Evolutionary conservation across 2,329 filamentous ascomycete species (phyloP).

Genomic region (Coniochaeta hoffmannii): DNA sequence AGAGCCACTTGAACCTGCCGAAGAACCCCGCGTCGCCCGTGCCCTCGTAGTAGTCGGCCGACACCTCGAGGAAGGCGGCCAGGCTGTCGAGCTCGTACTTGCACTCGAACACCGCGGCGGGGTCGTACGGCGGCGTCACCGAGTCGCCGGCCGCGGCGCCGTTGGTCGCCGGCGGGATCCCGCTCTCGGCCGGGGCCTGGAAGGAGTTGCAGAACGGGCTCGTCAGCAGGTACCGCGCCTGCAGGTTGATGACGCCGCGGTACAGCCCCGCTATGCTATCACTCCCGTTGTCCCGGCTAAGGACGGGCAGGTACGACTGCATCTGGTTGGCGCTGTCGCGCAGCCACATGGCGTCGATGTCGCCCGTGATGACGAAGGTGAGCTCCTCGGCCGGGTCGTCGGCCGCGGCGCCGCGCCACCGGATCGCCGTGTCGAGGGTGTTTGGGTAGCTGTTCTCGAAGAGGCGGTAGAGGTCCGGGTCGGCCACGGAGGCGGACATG

Average conservation of each 20-base stretch:
- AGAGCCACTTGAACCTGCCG: conserved; percentile 62
- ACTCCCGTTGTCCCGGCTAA: conserved; percentile 32
- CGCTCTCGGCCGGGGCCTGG: conserved; percentile 74
- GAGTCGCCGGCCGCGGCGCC: conserved; percentile 52
- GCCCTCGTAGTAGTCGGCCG: conserved; percentile 68
- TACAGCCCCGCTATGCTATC: conserved; percentile 61
- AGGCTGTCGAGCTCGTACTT: conserved; percentile 94
- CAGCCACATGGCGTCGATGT: conserved; percentile 37
- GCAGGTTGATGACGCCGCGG: conserved; percentile 69
- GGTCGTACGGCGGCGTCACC: conserved; percentile 58
- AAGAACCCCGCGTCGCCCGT: conserved; percentile 71
- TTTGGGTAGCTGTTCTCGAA: conserved; percentile 71
- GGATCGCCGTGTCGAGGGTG: conserved; percentile 65
- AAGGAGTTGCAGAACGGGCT: conserved; percentile 91
- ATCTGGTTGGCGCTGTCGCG: conserved; percentile 54
- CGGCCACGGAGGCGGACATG: conserved; percentile 61
- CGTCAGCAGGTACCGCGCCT: conserved; percentile 60
- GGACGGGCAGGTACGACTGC: conserved; percentile 62
- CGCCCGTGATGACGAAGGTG: conserved; percentile 50
- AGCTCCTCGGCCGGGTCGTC: conserved; percentile 56
- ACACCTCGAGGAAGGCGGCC: conserved; percentile 76
- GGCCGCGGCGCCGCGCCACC: conserved; percentile 56
- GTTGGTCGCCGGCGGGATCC: conserved; percentile 50
- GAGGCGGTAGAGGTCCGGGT: conserved; percentile 66
- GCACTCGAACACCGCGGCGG: conserved; percentile 77